Evolutionary conservation across 73 alveolate genomes (phyloP), one percentile per base, ranked within the genome.

Genomic region (Paramecium pentaurelia): DNA sequence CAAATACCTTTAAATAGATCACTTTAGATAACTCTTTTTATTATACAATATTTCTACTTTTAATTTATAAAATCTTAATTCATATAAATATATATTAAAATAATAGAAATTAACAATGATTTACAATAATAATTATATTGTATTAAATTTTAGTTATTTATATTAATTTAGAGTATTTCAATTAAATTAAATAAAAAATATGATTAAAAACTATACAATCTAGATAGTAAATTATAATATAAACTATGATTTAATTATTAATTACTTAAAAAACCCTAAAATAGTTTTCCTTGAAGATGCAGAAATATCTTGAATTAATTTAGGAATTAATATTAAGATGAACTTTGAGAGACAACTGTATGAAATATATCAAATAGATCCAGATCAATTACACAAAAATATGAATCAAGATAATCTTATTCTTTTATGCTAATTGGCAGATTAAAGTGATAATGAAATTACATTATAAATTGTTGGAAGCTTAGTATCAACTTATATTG

Each of bases 341-440:
- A 64, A 64, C 47, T 64, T 64, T 64, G 84, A 64, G 12, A 64
- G 51, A 64, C 51, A 64, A 64, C 84, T 64, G 34, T 64, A 32
- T 64, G 51, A 64, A 34, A 64, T 42, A 8, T 64, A 64, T 34
- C 84, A 64, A 64, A 1, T 34, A 28, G 84, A 64, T 27, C 84
- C 84, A 34, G 84, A 64, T 64, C 84, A 64, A 64, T 34, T 64
- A n/a, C 84, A 64, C 28, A 64, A 64, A 64, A 64, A 64, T 34
- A 64, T 64, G 84, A 64, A 64, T 7, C 51, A 64, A 34, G 84
- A 64, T 28, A 64, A 64, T 64, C 47, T 64, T 7, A 64, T 64
- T 14, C 42, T 64, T 6, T n/a, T 64, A 28, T 64, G 84, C 12
- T n/a, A 64, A 64, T 64, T 64, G 51, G 84, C 84, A 32, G 84